Conservation (phyloP, 2,329 filamentous ascomycete species). For the Phaeosphaeriaceae sp. region DNA sequence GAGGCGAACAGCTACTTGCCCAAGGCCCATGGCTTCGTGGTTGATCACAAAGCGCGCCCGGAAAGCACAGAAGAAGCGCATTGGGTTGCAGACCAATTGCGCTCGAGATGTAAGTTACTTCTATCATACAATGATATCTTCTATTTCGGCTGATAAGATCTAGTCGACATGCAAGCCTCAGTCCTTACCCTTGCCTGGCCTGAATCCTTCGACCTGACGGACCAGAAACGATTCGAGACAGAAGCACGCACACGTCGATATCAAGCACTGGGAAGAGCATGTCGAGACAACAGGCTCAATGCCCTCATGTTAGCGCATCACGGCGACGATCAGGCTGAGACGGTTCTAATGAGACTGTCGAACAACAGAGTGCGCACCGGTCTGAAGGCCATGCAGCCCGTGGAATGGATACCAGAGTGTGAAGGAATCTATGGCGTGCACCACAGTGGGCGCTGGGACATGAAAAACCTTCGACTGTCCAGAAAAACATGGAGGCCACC, state of each 20-base stretch:
- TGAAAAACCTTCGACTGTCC: constrained; percentile 17
- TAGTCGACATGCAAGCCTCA: constrained; percentile 40
- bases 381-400: constrained; percentile 71
- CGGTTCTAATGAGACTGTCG: constrained; percentile 79
- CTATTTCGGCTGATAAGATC: constrained; percentile 12
- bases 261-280: constrained; percentile 69
- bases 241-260: constrained; percentile 78
- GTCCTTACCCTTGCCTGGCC: constrained; percentile 50
- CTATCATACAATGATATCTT: neutral
- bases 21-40: constrained; percentile 62
- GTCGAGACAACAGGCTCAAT: constrained; percentile 58
- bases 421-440: constrained; percentile 75
- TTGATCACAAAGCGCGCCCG: constrained; percentile 66
- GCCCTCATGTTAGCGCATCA: constrained; percentile 85
- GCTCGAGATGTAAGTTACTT: constrained; percentile 49
- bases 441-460: constrained; percentile 38
- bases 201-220: constrained; percentile 44
- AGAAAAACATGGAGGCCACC: constrained; percentile 16
- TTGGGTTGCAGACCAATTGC: constrained; percentile 56
- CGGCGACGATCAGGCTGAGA: constrained; percentile 89
- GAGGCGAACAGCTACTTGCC: constrained; percentile 15
- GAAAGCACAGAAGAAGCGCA: constrained; percentile 63
- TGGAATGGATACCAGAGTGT: constrained; percentile 82
- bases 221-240: constrained; percentile 74
- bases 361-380: constrained; percentile 73